These are phyloP conservation scores for Nicotiana rustica DNA, from an alignment of 305 asterid species.

Conservation along the genomic window DNA sequence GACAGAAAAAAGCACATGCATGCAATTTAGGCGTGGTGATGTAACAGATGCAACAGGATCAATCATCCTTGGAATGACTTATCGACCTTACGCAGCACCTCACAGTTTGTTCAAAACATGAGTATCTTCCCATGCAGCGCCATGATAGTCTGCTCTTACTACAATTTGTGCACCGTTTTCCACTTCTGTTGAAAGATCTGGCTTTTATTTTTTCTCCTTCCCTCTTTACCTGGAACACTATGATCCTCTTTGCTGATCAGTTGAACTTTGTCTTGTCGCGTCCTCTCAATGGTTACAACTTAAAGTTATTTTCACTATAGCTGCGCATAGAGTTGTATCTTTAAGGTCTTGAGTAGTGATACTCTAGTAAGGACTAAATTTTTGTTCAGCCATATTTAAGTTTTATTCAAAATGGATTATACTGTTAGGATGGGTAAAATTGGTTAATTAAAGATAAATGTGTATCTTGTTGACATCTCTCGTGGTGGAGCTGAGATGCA, in stretches of 20 bases:
- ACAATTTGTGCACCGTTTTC: not conserved
- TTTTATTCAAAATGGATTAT: constrained; percentile 12
- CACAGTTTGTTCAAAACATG: not conserved
- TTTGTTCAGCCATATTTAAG: constrained; percentile 12
- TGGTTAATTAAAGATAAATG: not conserved
- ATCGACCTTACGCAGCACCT: not conserved
- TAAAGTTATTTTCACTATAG: not conserved
- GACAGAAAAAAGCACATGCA: not conserved
- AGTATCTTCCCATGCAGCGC: not conserved
- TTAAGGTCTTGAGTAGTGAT: not conserved
- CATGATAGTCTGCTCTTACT: not conserved
- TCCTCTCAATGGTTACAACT: not conserved
- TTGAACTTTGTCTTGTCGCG: not conserved
- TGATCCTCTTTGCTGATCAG: not conserved
- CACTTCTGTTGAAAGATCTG: not conserved
- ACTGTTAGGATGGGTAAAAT: not conserved
- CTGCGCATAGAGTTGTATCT: not conserved
- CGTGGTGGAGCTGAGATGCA: not conserved
- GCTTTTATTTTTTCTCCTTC: not conserved
- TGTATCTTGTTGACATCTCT: constrained; percentile 9
- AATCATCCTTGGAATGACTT: not conserved
- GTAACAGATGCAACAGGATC: not conserved
- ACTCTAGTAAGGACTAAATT: not conserved
- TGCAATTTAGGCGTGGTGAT: not conserved
- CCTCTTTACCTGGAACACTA: not conserved